Conservation (phyloP, 225 moss, liverwort and hornwort genomes). For the Bryum argenteum region DNA sequence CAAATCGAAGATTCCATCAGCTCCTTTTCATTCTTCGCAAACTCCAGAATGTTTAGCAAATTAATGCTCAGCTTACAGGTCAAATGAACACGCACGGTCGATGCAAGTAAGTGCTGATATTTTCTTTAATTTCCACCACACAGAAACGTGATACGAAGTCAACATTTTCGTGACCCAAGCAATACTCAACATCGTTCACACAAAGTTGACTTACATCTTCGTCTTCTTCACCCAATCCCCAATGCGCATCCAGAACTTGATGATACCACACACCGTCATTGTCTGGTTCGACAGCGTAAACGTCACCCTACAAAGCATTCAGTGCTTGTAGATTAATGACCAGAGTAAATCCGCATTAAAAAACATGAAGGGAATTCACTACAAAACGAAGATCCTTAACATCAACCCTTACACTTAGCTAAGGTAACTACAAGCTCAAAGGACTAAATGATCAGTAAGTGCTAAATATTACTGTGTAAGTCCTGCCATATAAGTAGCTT, state of each 20-base stretch:
- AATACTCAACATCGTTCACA: slow-evolving; percentile 2
- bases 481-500: too few species aligned
- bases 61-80: background rate
- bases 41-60: slow-evolving; percentile 2
- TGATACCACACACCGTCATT: slow-evolving; percentile 86
- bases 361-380: background rate
- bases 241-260: slow-evolving; percentile 83
- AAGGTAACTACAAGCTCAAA: too few species aligned
- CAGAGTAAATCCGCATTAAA: background rate
- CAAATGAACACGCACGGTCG: background rate
- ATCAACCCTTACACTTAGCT: too few species aligned
- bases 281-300: slow-evolving; percentile 81
- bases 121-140: background rate
- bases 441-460: too few species aligned
- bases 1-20: slow-evolving; percentile 7
- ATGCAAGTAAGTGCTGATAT: background rate
- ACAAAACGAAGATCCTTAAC: background rate
- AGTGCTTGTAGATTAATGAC: slow-evolving; percentile 18
- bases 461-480: too few species aligned
- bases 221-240: slow-evolving; percentile 66
- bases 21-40: background rate
- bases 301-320: slow-evolving; percentile 61
- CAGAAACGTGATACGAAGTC: background rate
- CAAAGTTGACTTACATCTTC: slow-evolving; percentile 52
- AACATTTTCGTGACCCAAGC: background rate